A percentile compares a stretch with the other conserved stretches of the same genome.
Conservation (phyloP, 768 basidiomycete genomes). For the Mycena vulgaris region DNA sequence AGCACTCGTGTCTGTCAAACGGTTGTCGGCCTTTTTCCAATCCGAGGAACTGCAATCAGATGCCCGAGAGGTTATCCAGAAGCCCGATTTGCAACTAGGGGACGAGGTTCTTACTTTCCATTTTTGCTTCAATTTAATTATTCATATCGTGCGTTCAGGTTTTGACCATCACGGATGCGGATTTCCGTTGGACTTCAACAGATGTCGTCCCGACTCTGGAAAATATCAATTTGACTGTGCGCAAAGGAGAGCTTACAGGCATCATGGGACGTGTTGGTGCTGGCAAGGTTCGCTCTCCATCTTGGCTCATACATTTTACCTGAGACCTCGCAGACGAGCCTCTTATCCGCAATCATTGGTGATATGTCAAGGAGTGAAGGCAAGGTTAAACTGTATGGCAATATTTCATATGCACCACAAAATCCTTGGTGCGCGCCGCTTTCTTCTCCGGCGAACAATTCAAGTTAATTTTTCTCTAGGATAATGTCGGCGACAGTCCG, state of each 20-base stretch:
- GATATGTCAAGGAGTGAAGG: constrained; percentile 89
- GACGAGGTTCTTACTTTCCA: constrained; percentile 65
- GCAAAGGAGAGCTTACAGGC: constrained; percentile 89
- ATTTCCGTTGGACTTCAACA: constrained; percentile 85
- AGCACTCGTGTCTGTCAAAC: constrained; percentile 86
- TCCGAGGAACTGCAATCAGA: constrained; percentile 88
- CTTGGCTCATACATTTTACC: background rate
- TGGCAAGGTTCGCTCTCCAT: constrained; percentile 75
- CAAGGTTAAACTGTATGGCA: constrained; percentile 76
- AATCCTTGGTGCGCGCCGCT: constrained; percentile 77
- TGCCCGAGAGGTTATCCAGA: constrained; percentile 71
- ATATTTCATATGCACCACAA: constrained; percentile 88
- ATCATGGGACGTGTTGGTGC: constrained; percentile 92
- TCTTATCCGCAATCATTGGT: constrained; percentile 87
- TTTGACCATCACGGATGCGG: constrained; percentile 79
- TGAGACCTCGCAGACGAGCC: constrained; percentile 66
- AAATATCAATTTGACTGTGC: constrained; percentile 80
- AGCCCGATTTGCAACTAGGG: constrained; percentile 61
- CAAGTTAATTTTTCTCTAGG: constrained; percentile 56
- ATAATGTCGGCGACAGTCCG: constrained; percentile 89
- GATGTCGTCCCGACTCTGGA: constrained; percentile 76
- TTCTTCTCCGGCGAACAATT: background rate
- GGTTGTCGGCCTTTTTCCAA: constrained; percentile 81
- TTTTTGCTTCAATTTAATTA: background rate
- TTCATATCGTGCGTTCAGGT: constrained; percentile 54